phyloP scores from a whole-genome alignment of 306 rosid genomes.

The Vigna mungo region DNA sequence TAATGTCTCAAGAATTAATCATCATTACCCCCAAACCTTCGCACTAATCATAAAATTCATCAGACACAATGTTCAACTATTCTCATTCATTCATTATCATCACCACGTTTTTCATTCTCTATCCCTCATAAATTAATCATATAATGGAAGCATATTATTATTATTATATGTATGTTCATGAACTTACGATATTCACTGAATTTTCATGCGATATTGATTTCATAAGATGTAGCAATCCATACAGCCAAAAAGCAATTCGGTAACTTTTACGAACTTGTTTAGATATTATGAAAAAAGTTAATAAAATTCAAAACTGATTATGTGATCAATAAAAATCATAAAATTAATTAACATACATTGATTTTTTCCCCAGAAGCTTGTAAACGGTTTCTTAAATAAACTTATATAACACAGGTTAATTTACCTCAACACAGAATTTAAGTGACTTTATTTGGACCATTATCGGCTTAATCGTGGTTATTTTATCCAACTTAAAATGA shows the following conservation, averaged over 20 bases:
- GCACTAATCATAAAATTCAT: constrained; percentile 9
- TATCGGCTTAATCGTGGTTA: background rate
- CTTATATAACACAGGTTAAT: constrained; percentile 3
- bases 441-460: constrained; percentile 24
- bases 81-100: constrained; percentile 20
- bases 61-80: background rate
- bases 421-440: background rate
- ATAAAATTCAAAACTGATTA: background rate
- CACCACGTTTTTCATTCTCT: constrained; percentile 26
- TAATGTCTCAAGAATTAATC: constrained; percentile 32
- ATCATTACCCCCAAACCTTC: constrained; percentile 40
- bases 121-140: background rate
- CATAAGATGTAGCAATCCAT: background rate
- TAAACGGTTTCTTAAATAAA: background rate
- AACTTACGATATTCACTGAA: background rate
- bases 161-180: background rate
- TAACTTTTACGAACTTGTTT: background rate
- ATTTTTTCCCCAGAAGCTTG: background rate
- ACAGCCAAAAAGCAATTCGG: background rate
- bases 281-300: background rate
- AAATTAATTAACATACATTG: background rate
- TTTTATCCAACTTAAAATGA: background rate
- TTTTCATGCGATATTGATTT: background rate
- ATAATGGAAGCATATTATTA: background rate
- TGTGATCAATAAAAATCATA: background rate